A percentile compares a stretch with the other conserved stretches of the same genome.
Evolutionary conservation across 2,329 filamentous ascomycete species (phyloP).

Genomic region (Colletotrichum chrysophilum): DNA sequence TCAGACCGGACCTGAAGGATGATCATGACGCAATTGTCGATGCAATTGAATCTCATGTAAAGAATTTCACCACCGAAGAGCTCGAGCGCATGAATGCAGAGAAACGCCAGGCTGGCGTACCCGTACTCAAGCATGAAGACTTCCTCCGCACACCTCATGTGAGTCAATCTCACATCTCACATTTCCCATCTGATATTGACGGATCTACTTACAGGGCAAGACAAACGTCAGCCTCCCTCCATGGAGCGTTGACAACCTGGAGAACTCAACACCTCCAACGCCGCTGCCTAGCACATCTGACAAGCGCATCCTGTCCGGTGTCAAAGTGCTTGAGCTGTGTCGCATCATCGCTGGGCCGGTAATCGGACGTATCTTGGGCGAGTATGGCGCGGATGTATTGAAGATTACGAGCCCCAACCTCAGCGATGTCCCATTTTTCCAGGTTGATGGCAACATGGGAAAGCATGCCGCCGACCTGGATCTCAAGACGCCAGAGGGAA

Average conservation of each 20-base stretch:
- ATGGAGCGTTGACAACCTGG: constrained; percentile 56
- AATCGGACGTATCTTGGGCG: constrained; percentile 73
- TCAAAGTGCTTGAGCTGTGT: constrained; percentile 77
- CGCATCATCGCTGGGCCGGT: constrained; percentile 79
- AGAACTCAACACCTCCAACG: constrained; percentile 52
- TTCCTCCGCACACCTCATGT: constrained; percentile 59
- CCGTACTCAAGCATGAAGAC: constrained; percentile 62
- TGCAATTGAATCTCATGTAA: constrained; percentile 64
- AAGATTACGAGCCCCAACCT: constrained; percentile 72
- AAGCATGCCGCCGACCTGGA: constrained; percentile 71
- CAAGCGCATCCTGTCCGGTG: constrained; percentile 54
- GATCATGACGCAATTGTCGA: constrained; percentile 63
- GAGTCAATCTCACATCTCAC: not conserved
- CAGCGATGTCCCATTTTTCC: constrained; percentile 75
- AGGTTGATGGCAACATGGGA: constrained; percentile 74
- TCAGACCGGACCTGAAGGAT: constrained; percentile 61
- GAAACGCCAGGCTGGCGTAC: constrained; percentile 64
- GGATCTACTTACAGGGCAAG: constrained; percentile 45
- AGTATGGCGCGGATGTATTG: constrained; percentile 76
- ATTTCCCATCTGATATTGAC: constrained; percentile 25
- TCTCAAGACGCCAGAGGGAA: constrained; percentile 60
- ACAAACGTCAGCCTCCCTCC: constrained; percentile 45
- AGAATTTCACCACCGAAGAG: constrained; percentile 57
- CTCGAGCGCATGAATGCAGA: constrained; percentile 63
- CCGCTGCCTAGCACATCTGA: constrained; percentile 35